These are phyloP conservation scores for Periconia digitata DNA, from an alignment of 2,329 filamentous ascomycete genomes.

Conservation along the genomic window DNA sequence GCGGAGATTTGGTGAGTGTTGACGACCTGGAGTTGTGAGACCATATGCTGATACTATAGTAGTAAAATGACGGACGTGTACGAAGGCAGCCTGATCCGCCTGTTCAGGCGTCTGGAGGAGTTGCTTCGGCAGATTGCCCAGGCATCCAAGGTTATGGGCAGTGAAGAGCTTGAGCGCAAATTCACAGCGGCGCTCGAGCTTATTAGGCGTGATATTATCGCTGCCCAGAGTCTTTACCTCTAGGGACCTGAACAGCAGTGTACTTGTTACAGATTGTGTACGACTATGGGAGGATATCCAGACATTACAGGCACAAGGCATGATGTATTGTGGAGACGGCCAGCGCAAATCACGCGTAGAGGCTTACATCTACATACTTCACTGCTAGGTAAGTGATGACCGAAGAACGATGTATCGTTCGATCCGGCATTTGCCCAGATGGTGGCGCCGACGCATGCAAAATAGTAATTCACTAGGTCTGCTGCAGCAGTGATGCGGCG, in stretches of 20 bases:
- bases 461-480: slow-evolving; percentile 29
- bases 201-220: slow-evolving; percentile 78
- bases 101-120: slow-evolving; percentile 95
- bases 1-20: slow-evolving; percentile 94
- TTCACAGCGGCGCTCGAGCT: slow-evolving; percentile 85
- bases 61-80: slow-evolving; percentile 99
- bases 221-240: slow-evolving; percentile 89
- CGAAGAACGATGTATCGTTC: too few species aligned
- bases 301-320: slow-evolving; percentile 10
- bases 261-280: slow-evolving; percentile 12
- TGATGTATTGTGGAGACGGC: neutral
- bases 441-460: neutral
- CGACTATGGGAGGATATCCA: slow-evolving; percentile 3
- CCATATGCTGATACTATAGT: slow-evolving; percentile 7
- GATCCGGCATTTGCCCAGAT: neutral
- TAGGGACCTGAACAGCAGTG: too few species aligned
- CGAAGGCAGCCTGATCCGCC: slow-evolving; percentile 91
- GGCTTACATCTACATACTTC: neutral
- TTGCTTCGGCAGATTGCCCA: slow-evolving; percentile 92
- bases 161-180: slow-evolving; percentile 86
- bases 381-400: slow-evolving; percentile 14
- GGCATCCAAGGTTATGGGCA: slow-evolving; percentile 97
- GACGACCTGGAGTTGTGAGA: slow-evolving; percentile 22
- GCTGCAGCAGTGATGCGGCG: slow-evolving; percentile 15
- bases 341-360: neutral